phyloP scores from a whole-genome alignment of 805 yeast genomes.

The Martiniozyma abietophila region DNA sequence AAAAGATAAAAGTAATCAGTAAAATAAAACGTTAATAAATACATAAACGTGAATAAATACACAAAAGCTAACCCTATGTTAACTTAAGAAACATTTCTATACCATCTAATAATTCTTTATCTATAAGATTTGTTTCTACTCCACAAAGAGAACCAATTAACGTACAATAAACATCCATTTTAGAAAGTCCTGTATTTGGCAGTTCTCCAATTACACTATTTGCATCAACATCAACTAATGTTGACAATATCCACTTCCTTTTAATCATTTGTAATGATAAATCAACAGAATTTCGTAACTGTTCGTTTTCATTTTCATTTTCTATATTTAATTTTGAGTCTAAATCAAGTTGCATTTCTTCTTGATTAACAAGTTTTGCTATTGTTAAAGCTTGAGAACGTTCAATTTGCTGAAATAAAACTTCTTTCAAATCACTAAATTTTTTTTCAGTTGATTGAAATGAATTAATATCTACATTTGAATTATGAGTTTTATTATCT shows the following conservation, averaged over 20 bases:
- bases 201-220: too few species aligned
- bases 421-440: too few species aligned
- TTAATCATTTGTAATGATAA: neutral
- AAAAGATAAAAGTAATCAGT: neutral
- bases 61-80: too few species aligned
- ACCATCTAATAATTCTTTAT: slow-evolving; percentile 69
- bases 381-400: slow-evolving; percentile 54
- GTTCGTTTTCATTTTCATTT: neutral
- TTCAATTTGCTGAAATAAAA: slow-evolving; percentile 37
- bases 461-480: slow-evolving; percentile 2
- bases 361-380: slow-evolving; percentile 49
- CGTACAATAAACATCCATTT: slow-evolving; percentile 49
- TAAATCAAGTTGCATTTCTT: too few species aligned
- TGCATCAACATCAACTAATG: slow-evolving; percentile 32
- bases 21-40: too few species aligned
- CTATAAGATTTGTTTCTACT: slow-evolving; percentile 68
- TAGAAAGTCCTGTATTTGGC: slow-evolving; percentile 21
- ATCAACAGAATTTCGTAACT: slow-evolving; percentile 2
- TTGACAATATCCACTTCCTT: slow-evolving; percentile 15
- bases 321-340: slow-evolving; percentile 11
- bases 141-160: slow-evolving; percentile 73
- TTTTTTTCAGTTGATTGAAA: slow-evolving; percentile 20
- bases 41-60: too few species aligned
- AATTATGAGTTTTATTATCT: slow-evolving; percentile 8
- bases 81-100: slow-evolving; percentile 34